Conservation (phyloP, 2,329 filamentous ascomycete species). For the Aspergillus brunneoviolaceus region DNA sequence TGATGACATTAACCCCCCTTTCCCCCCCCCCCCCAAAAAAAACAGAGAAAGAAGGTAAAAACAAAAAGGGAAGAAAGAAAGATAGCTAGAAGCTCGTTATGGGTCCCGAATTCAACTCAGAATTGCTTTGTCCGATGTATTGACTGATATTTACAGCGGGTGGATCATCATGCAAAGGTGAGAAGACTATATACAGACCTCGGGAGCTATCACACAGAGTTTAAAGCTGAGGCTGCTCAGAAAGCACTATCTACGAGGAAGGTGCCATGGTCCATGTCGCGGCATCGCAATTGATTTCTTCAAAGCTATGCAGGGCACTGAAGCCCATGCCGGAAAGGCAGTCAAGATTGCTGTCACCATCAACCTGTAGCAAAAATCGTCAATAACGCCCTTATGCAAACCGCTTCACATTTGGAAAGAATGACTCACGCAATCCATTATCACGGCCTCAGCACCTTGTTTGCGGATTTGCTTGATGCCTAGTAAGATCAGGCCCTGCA, state of each 20-base stretch:
- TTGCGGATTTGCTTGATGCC: conserved; percentile 79
- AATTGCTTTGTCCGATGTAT: background rate
- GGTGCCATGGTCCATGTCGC: conserved; percentile 60
- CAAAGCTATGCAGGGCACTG: conserved; percentile 73
- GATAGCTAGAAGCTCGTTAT: too few species aligned
- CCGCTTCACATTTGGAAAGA: background rate
- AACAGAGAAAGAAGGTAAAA: background rate
- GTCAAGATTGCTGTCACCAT: conserved; percentile 70
- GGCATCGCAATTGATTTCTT: conserved; percentile 72
- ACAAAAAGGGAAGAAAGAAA: background rate
- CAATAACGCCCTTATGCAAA: background rate
- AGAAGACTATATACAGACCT: background rate
- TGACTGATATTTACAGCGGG: background rate
- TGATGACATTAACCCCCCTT: too few species aligned
- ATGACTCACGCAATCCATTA: conserved; percentile 74
- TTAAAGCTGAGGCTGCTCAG: conserved; percentile 3
- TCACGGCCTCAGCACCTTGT: conserved; percentile 69
- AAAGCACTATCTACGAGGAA: conserved; percentile 28
- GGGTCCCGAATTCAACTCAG: too few species aligned
- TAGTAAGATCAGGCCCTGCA: conserved; percentile 78
- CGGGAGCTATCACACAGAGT: background rate
- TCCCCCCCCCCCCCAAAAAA: too few species aligned
- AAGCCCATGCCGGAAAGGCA: conserved; percentile 78
- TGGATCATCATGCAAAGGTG: background rate
- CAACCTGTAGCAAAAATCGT: conserved; percentile 54